These are phyloP conservation scores for Odonthalia washingtoniensis DNA, from an alignment of 31 red algal genomes.

Conservation along the genomic window DNA sequence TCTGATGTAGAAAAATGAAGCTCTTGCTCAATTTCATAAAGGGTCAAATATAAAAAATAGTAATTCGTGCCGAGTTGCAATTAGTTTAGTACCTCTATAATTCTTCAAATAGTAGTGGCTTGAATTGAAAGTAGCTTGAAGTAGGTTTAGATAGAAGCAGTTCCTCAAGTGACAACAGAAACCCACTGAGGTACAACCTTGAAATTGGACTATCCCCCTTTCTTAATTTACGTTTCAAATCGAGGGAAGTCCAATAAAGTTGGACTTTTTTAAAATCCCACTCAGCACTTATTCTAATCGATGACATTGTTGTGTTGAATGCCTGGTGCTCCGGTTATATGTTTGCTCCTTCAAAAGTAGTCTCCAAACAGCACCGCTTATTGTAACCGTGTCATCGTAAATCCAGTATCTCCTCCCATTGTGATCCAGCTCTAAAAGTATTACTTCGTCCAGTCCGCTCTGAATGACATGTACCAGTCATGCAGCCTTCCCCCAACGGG, in stretches of 20 bases:
- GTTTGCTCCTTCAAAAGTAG: slow-evolving; percentile 10
- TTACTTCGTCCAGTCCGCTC: too few species aligned
- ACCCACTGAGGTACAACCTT: not conserved
- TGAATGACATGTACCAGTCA: too few species aligned
- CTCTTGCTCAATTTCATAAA: too few species aligned
- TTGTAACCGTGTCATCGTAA: slow-evolving; percentile 36
- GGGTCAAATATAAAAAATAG: too few species aligned
- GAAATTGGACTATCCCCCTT: too few species aligned
- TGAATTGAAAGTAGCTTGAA: too few species aligned
- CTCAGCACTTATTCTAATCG: too few species aligned
- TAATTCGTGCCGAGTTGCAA: too few species aligned
- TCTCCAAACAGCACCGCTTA: not conserved
- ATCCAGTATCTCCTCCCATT: not conserved
- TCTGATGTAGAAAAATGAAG: too few species aligned
- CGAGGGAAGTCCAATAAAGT: slow-evolving; percentile 4
- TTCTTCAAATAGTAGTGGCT: too few species aligned
- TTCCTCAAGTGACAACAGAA: slow-evolving; percentile 16
- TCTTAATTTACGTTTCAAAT: slow-evolving; percentile 10
- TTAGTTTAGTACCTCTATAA: too few species aligned
- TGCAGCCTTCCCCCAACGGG: not conserved
- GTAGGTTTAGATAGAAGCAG: slow-evolving; percentile 16
- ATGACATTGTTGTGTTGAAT: slow-evolving; percentile 22
- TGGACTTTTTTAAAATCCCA: slow-evolving; percentile 38
- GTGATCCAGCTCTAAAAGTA: too few species aligned
- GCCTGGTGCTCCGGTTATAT: not conserved